Percentiles rank a stretch among this genome's conserved stretches.
These are phyloP conservation scores for Leishmania guyanensis DNA, from an alignment of 208 protist genomes.

Conservation along the genomic window DNA sequence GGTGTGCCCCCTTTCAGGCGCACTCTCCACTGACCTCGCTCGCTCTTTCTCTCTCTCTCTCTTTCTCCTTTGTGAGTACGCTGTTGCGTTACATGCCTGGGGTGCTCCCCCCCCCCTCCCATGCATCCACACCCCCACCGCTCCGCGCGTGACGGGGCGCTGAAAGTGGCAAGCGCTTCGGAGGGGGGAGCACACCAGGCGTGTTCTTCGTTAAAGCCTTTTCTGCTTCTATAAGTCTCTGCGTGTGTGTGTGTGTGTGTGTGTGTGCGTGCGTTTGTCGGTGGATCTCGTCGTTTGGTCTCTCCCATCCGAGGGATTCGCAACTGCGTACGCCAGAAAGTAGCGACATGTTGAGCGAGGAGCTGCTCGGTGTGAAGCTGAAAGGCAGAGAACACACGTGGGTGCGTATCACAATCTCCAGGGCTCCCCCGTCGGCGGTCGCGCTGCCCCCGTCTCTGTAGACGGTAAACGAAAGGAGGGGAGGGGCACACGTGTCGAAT, in stretches of 20 bases:
- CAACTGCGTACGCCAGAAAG: neutral
- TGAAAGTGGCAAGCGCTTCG: too few species aligned
- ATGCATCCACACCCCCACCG: neutral
- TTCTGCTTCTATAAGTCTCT: too few species aligned
- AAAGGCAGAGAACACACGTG: neutral
- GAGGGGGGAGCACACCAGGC: too few species aligned
- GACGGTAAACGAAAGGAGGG: neutral
- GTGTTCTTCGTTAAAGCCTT: too few species aligned
- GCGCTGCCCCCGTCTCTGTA: too few species aligned
- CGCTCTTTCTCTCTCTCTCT: too few species aligned
- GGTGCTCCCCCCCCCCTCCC: neutral
- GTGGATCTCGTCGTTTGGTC: neutral
- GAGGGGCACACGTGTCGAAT: neutral
- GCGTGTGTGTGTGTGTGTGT: neutral
- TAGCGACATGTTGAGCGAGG: neutral
- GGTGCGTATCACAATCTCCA: neutral
- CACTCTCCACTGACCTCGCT: neutral
- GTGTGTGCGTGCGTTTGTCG: neutral
- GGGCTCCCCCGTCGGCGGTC: neutral
- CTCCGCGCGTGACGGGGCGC: neutral
- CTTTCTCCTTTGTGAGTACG: neutral
- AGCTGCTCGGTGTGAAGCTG: too few species aligned
- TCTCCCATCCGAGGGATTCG: neutral
- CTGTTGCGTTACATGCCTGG: too few species aligned
- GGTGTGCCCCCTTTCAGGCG: neutral